Evolutionary conservation across 495 filamentous ascomycete genomes (phyloP), one percentile per base, ranked within the genome.

Genomic region (Trichoderma parareesei): DNA sequence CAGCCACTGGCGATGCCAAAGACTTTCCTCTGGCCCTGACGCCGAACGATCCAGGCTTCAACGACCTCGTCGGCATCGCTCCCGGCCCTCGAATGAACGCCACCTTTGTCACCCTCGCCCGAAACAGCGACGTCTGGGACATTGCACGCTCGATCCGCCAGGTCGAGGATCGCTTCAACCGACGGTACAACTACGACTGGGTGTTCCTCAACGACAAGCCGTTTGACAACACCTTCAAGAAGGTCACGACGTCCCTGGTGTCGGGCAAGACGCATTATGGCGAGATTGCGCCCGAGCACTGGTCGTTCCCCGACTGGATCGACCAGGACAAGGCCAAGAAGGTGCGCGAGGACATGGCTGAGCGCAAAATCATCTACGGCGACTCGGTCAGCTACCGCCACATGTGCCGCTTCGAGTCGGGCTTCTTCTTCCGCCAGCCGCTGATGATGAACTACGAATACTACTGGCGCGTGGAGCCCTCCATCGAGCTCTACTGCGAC

Each of bases 141-240:
- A 97, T 98, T 69, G 89, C 92, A 35, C 87, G 89, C 70, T 95
- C 91, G 8, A 98, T 98, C 71, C 91, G 94, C 33, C 88, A 93
- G 68, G 86, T 98, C 42, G 94, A 98, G 77, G 94, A 98, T 73
- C 89, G 94, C 68, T 98, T 98, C 86, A 98, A 98, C 77, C 84
- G 86, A 68, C 88, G 92, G 61, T 98, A 88, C 76, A 88, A 97
- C 79, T 98, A 98, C 75, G 94, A 98, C 72, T 98, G 94, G 94
- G 95, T 98, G 38, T 98, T 98, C 79, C 76, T 98, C 67, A 98
- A 98, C 75, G 94, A 98, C 73, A 84, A 91, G 72, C 89, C 91
- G 2, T 98, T 98, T 70, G 90, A 96, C 69, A 88, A 90, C 1
- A 84, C 85, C 11, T 98, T 98, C 79, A 98, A 91, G 77, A 92